Percentiles rank a stretch among this genome's conserved stretches.
Evolutionary conservation across 495 filamentous ascomycete genomes (phyloP).

Genomic region (Daldinia decipiens): DNA sequence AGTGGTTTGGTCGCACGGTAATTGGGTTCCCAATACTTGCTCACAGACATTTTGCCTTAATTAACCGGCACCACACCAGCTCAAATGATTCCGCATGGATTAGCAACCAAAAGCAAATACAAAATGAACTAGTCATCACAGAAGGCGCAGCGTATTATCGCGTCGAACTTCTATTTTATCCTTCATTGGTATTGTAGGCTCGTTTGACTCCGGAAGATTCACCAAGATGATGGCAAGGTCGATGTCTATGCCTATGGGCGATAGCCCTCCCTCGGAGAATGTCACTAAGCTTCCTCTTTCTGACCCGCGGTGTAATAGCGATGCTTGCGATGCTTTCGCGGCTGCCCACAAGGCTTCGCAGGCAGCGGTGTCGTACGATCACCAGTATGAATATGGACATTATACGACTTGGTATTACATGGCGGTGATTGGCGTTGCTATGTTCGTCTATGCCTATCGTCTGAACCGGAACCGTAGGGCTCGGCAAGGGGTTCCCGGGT

Average conservation of each 20-base stretch:
- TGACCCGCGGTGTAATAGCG: constrained; percentile 50
- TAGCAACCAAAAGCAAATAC: constrained; percentile 21
- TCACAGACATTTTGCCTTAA: constrained; percentile 31
- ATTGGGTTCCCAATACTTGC: constrained; percentile 32
- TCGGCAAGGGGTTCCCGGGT: not conserved
- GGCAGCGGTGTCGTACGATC: constrained; percentile 42
- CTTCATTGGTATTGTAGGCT: not conserved
- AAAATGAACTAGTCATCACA: constrained; percentile 15
- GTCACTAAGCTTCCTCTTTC: constrained; percentile 47
- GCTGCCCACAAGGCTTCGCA: constrained; percentile 49
- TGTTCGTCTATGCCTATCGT: constrained; percentile 37
- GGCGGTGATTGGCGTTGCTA: constrained; percentile 45
- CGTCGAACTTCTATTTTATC: not conserved
- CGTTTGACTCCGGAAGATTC: not conserved
- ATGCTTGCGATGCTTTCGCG: constrained; percentile 50
- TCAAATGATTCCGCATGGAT: constrained; percentile 14
- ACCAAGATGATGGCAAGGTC: constrained; percentile 8
- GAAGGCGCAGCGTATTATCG: not conserved
- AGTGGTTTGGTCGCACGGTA: constrained; percentile 2
- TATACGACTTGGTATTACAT: constrained; percentile 51
- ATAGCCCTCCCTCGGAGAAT: constrained; percentile 30
- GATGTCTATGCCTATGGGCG: constrained; percentile 31
- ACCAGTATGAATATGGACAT: constrained; percentile 51
- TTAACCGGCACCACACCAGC: constrained; percentile 27
- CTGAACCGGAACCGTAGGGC: constrained; percentile 28